Evolutionary conservation across 257 asterid genomes (phyloP), one percentile per base, ranked within the genome.

Genomic region (Solanum raphanifolium): DNA sequence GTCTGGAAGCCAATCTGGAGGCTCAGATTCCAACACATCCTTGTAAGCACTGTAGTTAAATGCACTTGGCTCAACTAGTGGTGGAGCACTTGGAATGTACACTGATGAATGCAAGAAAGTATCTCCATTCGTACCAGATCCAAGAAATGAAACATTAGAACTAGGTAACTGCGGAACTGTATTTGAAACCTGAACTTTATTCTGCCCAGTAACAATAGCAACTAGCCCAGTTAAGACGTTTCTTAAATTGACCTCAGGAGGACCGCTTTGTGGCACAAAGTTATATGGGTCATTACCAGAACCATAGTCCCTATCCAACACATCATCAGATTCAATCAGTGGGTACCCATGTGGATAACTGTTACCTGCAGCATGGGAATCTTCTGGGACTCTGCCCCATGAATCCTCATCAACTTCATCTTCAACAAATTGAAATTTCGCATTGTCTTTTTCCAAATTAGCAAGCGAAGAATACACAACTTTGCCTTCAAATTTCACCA

Each of bases 1-100:
- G 91, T 97, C 99, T 20, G 98, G 99, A 87, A 95, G 95, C 99
- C 99, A 97, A 74, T 97, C 99, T 18, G 99, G 99, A 20, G 99
- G 99, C 88, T 97, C 99, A 88, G 98, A 96, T 92, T 96, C 99
- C 91, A 97, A 89, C 35, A 97, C 95, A 58, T 97, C 98, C 88
- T 95, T 96, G 91, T 91, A 96, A 71, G 96, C 93, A 90, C 88
- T 91, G 88, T 90, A 94, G 87, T 93, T 91, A 62, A 90, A 90
- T 35, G 97, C 92, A 89, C 91, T 90, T 62, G 92, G 94, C 91
- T 94, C 97, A 86, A 93, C 89, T 78, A 97, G 95, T 1, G 99
- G 99, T 18, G 99, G 99, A 81, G 99, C 99, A 92, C 99, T 97
- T 2, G 99, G 99, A 83, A 86, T 94, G 92, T 92, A 97, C 88